Conservation (phyloP, 371 early-diverging fungal genomes). For the Gilbertella persicaria region DNA sequence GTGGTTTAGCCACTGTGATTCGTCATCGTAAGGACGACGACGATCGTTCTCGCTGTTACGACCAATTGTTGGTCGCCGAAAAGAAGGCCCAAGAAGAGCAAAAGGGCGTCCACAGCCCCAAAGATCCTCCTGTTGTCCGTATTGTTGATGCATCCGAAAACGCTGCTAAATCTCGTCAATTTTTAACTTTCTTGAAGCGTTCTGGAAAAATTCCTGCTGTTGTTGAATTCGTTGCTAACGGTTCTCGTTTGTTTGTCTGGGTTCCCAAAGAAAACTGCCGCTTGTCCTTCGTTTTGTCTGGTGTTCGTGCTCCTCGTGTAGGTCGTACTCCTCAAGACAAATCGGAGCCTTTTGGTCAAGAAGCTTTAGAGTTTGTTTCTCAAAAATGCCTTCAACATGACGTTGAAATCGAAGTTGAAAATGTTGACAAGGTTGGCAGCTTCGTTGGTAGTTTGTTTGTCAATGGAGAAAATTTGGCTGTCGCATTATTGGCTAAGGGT, state of each 20-base stretch:
- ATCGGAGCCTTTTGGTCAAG: constrained; percentile 87
- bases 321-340: constrained; percentile 67
- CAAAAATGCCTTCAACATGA: constrained; percentile 85
- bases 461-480: constrained; percentile 66
- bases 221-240: constrained; percentile 86
- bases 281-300: constrained; percentile 82
- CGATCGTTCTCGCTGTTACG: constrained; percentile 85
- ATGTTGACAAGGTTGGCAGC: constrained; percentile 86
- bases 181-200: constrained; percentile 83
- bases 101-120: constrained; percentile 80
- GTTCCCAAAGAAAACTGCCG: constrained; percentile 86
- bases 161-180: constrained; percentile 81
- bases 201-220: constrained; percentile 73
- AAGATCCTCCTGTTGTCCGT: constrained; percentile 71
- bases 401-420: constrained; percentile 86
- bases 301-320: constrained; percentile 74
- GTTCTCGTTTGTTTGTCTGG: constrained; percentile 80
- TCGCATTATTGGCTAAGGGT: constrained; percentile 74
- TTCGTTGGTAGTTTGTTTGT: constrained; percentile 87
- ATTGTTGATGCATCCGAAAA: constrained; percentile 74
- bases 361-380: constrained; percentile 74
- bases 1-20: constrained; percentile 84
- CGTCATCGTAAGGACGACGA: constrained; percentile 87
- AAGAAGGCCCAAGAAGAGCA: constrained; percentile 68
- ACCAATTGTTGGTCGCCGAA: constrained; percentile 83